Evolutionary conservation across 2,329 filamentous ascomycete genomes (phyloP), one percentile per base, ranked within the genome.

Genomic region (Xylaria sp.): DNA sequence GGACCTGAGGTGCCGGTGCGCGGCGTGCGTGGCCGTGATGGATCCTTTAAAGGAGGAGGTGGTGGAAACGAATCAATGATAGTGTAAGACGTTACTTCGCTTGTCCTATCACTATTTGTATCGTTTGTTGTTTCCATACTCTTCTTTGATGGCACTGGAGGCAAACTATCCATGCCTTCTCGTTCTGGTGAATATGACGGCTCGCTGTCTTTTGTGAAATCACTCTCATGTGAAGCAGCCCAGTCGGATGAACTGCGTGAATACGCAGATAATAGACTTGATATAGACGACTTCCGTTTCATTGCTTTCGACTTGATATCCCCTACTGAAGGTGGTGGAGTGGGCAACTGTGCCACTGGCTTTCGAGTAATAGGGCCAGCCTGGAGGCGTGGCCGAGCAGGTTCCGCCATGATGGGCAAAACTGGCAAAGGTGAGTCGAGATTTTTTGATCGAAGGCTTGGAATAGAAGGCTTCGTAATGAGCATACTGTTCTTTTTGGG

Each of bases 191-290:
- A 79, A 74, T 77, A 74, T 36, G 76, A 75, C 33, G 75, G 77
- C 20, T 79, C 78, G 59, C 78, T 80, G 51, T 78, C 76, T 69
- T 79, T 80, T 53, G 80, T 81, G 68, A 74, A 76, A 46, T 74
- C 68, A 38, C 79, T 80, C 53, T 78, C 82, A 63, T 82, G 80
- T 20, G 83, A 83, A 3, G 81, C 82, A 65, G 77, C 77, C 4
- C 81, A 84, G 59, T 83, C 84, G 51, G 81, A 82, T 6, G 82
- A 83, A 54, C 81, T 83, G 69, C 80, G 79, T 59, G 84, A 84
- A 74, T 89, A 89, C 23, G 87, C 86, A 11, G 85, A 88, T 42
- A 89, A 73, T 11, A 89, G 78, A 74, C 86, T 88, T 15, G 83
- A 86, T 60, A 88, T 78, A 10, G 87, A 88, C 28, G 82, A 82